Base-by-base conservation (phyloP, 2,329 filamentous ascomycete genomes). In the Rutstroemia sp. region DNA sequence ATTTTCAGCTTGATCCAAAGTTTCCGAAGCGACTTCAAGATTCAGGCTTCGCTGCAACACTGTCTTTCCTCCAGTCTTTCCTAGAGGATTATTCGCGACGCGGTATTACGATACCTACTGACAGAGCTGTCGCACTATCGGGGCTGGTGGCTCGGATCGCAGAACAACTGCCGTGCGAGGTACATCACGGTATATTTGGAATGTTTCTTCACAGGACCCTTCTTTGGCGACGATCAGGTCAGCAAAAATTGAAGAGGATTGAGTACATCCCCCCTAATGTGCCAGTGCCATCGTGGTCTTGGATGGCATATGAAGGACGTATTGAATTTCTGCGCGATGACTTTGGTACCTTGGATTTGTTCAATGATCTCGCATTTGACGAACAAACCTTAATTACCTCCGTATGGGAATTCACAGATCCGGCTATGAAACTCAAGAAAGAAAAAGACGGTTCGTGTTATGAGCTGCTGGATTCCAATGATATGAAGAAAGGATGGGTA, bases 1-100 rank as follows among this genome's bases (percentile, higher is more conserved):
- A 30, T 16, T 67, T 71, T 19, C 61, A 69, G 0, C 67, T 65
- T 0, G 67, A 69, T 37, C 59, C 67, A 0, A 59, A 61, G 2
- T 71, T 71, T 60, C 41, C 53, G 9, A 30, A 30, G 27, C 10
- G 51, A 57, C 14, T 48, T 17, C 25, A 21, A 34, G 1, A 47
- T 34, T 12, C 14, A 21, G n/a, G 23, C 44, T 19, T n/a, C 19
- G 34, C 21, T 10, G 42, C 45, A 49, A 30, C 14, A 23, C 16
- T 54, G 17, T 17, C n/a, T n/a, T 21, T 25, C 23, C 27, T 48
- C 23, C 19, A 27, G 23, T 14, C 10, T 27, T 25, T 48, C 14
- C 16, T 41, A 19, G 3, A 42, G 37, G 39, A 42, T 16, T 51
- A 51, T n/a, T 39, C 39, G 23, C 8, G 23, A 25, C 21, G 21